phyloP scores from a whole-genome alignment of 2,329 filamentous ascomycete species.

The Catunica adiposa region DNA sequence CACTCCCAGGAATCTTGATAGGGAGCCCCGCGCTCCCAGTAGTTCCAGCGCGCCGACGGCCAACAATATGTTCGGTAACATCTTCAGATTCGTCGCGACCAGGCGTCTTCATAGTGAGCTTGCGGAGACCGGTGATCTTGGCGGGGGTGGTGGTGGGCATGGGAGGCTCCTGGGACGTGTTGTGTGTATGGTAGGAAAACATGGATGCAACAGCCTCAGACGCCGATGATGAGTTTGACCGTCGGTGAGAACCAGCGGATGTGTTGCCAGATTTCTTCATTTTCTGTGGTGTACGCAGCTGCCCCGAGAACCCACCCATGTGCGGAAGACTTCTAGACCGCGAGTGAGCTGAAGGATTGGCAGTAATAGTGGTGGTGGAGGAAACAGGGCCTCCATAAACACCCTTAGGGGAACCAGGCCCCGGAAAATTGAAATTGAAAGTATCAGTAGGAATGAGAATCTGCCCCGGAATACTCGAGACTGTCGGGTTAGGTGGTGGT shows the following conservation, averaged over 20 bases:
- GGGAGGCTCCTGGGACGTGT: neutral
- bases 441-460: neutral
- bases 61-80: neutral
- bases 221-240: neutral
- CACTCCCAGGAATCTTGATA: neutral
- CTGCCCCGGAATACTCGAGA: neutral
- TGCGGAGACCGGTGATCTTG: neutral
- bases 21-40: neutral
- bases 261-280: slow-evolving; percentile 9
- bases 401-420: neutral
- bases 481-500: slow-evolving; percentile 3
- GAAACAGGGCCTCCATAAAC: neutral
- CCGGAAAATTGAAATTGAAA: slow-evolving; percentile 5
- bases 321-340: slow-evolving; percentile 11
- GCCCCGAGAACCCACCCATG: slow-evolving; percentile 8
- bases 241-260: neutral
- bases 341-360: neutral
- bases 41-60: neutral
- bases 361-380: neutral
- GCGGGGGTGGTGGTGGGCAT: neutral
- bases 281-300: slow-evolving; percentile 11
- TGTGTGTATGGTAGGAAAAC: neutral
- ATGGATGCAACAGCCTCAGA: neutral
- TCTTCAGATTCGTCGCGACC: neutral
- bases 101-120: neutral